Evolutionary conservation across 2,329 filamentous ascomycete genomes (phyloP).

Genomic region (Fusarium setosum): DNA sequence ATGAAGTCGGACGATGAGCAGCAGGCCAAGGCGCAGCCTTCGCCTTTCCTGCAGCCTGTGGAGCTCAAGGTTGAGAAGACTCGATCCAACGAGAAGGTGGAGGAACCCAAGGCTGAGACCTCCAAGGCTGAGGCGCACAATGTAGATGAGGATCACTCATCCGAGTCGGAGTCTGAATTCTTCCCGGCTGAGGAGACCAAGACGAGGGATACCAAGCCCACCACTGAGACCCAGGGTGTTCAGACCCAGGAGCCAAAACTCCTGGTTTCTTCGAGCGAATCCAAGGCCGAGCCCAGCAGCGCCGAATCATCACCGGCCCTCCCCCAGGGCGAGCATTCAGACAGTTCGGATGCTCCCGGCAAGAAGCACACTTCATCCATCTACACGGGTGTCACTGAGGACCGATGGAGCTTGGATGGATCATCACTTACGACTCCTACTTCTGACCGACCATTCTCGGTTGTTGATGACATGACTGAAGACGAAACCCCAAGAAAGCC

Average conservation of each 20-base stretch:
- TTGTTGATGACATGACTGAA: conserved; percentile 45
- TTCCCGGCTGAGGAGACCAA: conserved; percentile 32
- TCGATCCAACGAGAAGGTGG: conserved; percentile 6
- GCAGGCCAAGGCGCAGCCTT: conserved; percentile 30
- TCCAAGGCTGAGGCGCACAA: conserved; percentile 4
- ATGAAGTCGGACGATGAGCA: conserved; percentile 38
- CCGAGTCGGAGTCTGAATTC: conserved; percentile 38
- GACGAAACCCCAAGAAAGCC: conserved; percentile 48
- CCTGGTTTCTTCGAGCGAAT: background rate
- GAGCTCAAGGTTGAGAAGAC: conserved; percentile 36
- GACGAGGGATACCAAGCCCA: background rate
- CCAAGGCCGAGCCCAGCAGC: conserved; percentile 18
- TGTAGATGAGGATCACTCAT: conserved; percentile 21
- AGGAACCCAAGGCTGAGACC: conserved; percentile 8
- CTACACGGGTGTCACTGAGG: conserved; percentile 51
- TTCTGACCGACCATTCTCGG: conserved; percentile 50
- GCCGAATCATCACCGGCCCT: conserved; percentile 17
- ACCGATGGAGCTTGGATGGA: conserved; percentile 51
- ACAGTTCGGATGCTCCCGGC: conserved; percentile 44
- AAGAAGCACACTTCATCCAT: conserved; percentile 53
- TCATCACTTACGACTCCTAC: conserved; percentile 53
- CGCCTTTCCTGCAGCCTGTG: conserved; percentile 31
- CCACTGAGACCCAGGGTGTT: conserved; percentile 6
- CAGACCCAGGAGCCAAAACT: conserved; percentile 10
- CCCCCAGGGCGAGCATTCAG: conserved; percentile 35